A percentile compares a stretch with the other conserved stretches of the same genome.
phyloP scores from a whole-genome alignment of 2,329 filamentous ascomycete genomes.

The Monosporascus sp. region DNA sequence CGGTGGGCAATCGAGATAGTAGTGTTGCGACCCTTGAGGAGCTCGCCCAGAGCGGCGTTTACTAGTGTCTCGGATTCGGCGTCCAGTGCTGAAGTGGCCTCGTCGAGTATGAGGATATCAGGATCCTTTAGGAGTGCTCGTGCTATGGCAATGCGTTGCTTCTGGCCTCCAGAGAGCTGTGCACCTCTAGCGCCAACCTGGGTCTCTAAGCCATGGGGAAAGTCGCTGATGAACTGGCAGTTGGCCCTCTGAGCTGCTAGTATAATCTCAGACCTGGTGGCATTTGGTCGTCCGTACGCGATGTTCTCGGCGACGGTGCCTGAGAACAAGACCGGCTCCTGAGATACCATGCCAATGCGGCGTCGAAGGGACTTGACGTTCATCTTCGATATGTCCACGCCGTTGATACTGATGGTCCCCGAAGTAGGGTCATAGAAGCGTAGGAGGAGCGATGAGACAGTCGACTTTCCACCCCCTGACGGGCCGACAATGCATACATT shows the following conservation, averaged over 20 bases:
- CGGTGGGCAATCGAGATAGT: slow-evolving; percentile 97
- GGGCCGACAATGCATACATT: slow-evolving; percentile 97
- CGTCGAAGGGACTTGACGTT: slow-evolving; percentile 90
- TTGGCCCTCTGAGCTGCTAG: slow-evolving; percentile 87
- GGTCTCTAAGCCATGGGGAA: slow-evolving; percentile 92
- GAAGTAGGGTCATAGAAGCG: slow-evolving; percentile 83
- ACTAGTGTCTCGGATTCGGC: slow-evolving; percentile 96
- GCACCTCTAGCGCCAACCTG: slow-evolving; percentile 88
- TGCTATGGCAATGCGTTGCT: slow-evolving; percentile 96
- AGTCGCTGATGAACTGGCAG: slow-evolving; percentile 93
- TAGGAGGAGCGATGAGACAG: slow-evolving; percentile 83
- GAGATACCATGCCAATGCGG: slow-evolving; percentile 90
- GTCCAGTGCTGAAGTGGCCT: slow-evolving; percentile 92
- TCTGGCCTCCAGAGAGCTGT: slow-evolving; percentile 92
- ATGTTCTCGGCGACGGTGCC: slow-evolving; percentile 86
- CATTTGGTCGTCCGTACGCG: slow-evolving; percentile 78
- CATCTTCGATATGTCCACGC: slow-evolving; percentile 75
- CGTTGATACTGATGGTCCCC: slow-evolving; percentile 77
- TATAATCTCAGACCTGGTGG: slow-evolving; percentile 75
- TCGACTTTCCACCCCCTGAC: slow-evolving; percentile 93
- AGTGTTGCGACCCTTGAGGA: slow-evolving; percentile 84
- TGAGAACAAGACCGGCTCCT: slow-evolving; percentile 90
- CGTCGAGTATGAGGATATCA: slow-evolving; percentile 93
- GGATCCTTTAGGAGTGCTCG: slow-evolving; percentile 91
- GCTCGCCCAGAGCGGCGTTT: slow-evolving; percentile 76